Percentiles rank a stretch among this genome's conserved stretches.
Conservation (phyloP, 1,139 yeast genomes). For the Nakaseomyces bracarensis region DNA sequence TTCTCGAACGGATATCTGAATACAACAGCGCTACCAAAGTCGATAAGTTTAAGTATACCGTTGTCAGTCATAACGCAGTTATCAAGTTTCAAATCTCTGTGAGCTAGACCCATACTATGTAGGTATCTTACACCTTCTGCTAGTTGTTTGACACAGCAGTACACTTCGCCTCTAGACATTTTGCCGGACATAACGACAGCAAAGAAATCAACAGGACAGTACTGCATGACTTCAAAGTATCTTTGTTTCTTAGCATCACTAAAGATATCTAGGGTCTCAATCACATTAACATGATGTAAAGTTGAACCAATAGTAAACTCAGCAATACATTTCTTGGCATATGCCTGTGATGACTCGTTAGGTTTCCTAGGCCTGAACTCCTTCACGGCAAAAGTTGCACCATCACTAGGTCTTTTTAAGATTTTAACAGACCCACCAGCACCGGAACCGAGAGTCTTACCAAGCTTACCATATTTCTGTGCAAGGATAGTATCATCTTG, state of each 20-base stretch:
- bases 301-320: conserved; percentile 96
- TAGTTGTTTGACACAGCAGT: conserved; percentile 83
- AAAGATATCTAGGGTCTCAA: conserved; percentile 78
- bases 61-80: conserved; percentile 82
- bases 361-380: conserved; percentile 81
- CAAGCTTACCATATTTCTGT: conserved; percentile 80
- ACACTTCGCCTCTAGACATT: conserved; percentile 76
- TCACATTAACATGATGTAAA: conserved; percentile 87
- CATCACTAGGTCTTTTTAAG: conserved; percentile 70
- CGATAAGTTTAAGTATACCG: conserved; percentile 85
- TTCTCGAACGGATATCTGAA: conserved; percentile 85
- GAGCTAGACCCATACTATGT: conserved; percentile 85
- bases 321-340: conserved; percentile 88
- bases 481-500: conserved; percentile 55
- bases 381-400: conserved; percentile 84
- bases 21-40: conserved; percentile 91
- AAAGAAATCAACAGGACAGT: conserved; percentile 90
- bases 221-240: conserved; percentile 93
- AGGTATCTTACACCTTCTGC: conserved; percentile 73
- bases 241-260: conserved; percentile 64
- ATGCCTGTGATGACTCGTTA: conserved; percentile 77
- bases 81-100: conserved; percentile 87
- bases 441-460: conserved; percentile 87
- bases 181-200: conserved; percentile 95
- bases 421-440: conserved; percentile 96